Evolutionary conservation across 2,329 filamentous ascomycete species (phyloP), one percentile per base, ranked within the genome.

Genomic region (Clonostachys byssicola): DNA sequence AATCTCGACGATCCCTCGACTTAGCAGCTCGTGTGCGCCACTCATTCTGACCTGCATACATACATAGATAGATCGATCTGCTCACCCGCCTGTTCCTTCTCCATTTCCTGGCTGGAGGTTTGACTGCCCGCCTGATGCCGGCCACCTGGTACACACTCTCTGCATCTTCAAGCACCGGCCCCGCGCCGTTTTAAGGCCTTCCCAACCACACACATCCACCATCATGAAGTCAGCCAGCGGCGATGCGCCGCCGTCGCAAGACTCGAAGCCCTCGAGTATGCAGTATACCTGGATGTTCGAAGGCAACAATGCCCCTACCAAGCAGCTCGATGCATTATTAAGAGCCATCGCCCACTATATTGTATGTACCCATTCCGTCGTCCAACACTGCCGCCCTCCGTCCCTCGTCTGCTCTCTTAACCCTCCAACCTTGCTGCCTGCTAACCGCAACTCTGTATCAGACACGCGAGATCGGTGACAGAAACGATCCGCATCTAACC

Each of bases 271-370:
- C 35, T 56, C 54, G 44, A 49, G 54, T 23, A 57, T 67, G 48
- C 58, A 65, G 47, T 89, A 88, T 68, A 80, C 80, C 43, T 84
- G 86, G 62, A 74, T 92, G 58, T 88, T 88, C 58, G 77, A 83
- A 53, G 66, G 71, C 35, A 75, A 88, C 63, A 89, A 89, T 64
- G 79, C 77, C 43, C 81, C 87, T 6, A 85, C 85, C 5, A 77
- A 78, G 45, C 63, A 85, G 41, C 75, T 92, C 30, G 78, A 87
- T 63, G 81, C 83, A 47, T 71, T 92, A 34, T 74, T 90, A 53
- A 69, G 82, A 55, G 83, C 85, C 34, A 81, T 92, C 55, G 85
- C 81, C 41, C 74, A 77, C 49, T 70, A 88, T 58, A 87, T 91
- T 61, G 88, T 92, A 75, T 67, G 83, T 66, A 41, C 16, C 42